Conservation (phyloP, 495 filamentous ascomycete species). For the Rhizodiscina lignyota region DNA sequence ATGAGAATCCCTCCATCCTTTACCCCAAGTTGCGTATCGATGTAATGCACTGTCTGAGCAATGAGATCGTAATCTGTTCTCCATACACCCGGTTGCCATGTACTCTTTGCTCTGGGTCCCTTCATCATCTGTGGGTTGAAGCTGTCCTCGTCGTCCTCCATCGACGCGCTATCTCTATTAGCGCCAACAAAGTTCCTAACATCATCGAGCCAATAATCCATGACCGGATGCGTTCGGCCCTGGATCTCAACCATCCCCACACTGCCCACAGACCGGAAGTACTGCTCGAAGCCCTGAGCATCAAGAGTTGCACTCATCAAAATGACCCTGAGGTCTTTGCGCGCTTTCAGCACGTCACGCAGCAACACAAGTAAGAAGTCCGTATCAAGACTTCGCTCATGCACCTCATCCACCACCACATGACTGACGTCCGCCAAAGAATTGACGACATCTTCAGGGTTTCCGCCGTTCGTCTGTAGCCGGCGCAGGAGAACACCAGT, state of each 20-base stretch:
- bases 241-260: conserved; percentile 74
- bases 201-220: conserved; percentile 84
- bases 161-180: no score
- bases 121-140: conserved; percentile 11
- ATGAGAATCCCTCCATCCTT: conserved; percentile 78
- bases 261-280: conserved; percentile 52
- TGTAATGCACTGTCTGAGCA: conserved; percentile 55
- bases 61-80: conserved; percentile 89
- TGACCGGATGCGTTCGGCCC: conserved; percentile 77
- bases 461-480: conserved; percentile 71
- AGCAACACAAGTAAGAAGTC: conserved; percentile 84
- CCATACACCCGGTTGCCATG: conserved; percentile 55
- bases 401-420: conserved; percentile 92
- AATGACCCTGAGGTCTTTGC: conserved; percentile 74
- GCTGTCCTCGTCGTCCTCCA: neutral
- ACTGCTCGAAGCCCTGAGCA: conserved; percentile 66
- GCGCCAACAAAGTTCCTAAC: conserved; percentile 48
- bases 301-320: conserved; percentile 98
- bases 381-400: conserved; percentile 88
- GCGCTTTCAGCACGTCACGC: conserved; percentile 54
- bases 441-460: conserved; percentile 54
- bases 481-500: conserved; percentile 88
- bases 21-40: conserved; percentile 55
- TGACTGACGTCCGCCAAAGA: conserved; percentile 74
- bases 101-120: conserved; percentile 14